Base-by-base conservation (phyloP, 371 early-diverging fungal species). In the Mortierella sp. region DNA sequence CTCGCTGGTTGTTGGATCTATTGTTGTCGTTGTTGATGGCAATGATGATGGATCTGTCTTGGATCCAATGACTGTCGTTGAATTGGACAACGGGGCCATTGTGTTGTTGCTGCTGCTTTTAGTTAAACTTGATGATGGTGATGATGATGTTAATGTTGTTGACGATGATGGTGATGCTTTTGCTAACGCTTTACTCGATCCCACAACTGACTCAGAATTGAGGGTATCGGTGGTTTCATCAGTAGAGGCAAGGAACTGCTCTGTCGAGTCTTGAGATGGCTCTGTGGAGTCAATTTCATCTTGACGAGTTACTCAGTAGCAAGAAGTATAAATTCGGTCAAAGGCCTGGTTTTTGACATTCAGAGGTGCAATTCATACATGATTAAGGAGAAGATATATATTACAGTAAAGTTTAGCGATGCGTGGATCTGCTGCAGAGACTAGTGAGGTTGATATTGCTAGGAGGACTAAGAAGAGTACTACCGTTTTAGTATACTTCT, bases 1-100 rank as follows among this genome's bases (percentile, higher is more conserved):
- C 68, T 72, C 22, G 62, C 63, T 4, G 65, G 61, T 37, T 16
- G 20, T 0, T 6, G 72, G 72, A 47, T 68, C 62, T 1, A 73
- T 37, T 5, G 30, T 62, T 2, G n/a, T 10, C 4, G 30, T 30
- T 30, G 30, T 30, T 30, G 30, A 2, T 30, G 30, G 1, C 4
- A 4, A 26, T 12, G 6, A 24, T 26, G 14, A 45, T 60, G 37
- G 60, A 8, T 54, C 28, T 30, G 37, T 18, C 14, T 60, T 60
- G 32, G 60, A 12, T 11, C 28, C 54, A 11, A 54, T 54, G 22
- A 54, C 26, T 22, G 28, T 54, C 2, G 54, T 54, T 26, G 54
- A 54, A 26, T 54, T 22, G 18, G 51, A 51, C 14, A 14, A 40
- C 5, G 43, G 9, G 14, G 43, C 14, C 9, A 14, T 11, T 9